Conservation (phyloP, 2,329 filamentous ascomycete species). For the Biscogniauxia sp. region DNA sequence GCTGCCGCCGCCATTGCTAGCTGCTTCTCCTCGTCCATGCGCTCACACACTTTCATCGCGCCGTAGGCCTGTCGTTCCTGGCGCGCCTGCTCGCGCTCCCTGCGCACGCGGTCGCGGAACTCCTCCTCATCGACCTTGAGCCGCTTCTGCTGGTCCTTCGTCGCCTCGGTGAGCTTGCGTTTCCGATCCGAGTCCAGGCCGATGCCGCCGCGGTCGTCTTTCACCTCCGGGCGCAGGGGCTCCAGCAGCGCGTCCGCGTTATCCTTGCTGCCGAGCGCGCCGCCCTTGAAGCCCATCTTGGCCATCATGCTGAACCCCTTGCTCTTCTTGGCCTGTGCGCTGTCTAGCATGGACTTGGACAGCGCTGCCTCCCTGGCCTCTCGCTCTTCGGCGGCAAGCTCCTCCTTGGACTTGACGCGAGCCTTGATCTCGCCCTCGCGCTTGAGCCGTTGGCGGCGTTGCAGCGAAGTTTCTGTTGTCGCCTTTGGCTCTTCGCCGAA, state of each 20-base stretch:
- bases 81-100: constrained; percentile 66
- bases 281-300: constrained; percentile 87
- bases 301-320: constrained; percentile 97
- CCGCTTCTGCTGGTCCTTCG: constrained; percentile 57
- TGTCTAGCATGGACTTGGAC: constrained; percentile 65
- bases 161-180: constrained; percentile 66
- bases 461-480: constrained; percentile 55
- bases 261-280: constrained; percentile 65
- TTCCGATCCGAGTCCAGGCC: constrained; percentile 83
- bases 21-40: constrained; percentile 60
- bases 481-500: constrained; percentile 63
- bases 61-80: constrained; percentile 68
- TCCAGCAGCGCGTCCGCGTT: constrained; percentile 45
- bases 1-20: neutral
- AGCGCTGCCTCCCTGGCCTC: constrained; percentile 73
- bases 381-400: constrained; percentile 72
- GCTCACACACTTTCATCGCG: constrained; percentile 80
- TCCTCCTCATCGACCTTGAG: constrained; percentile 64
- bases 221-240: constrained; percentile 73
- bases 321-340: constrained; percentile 56
- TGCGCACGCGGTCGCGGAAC: constrained; percentile 69
- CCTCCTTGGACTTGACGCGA: constrained; percentile 74
- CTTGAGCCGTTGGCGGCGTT: constrained; percentile 51
- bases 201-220: constrained; percentile 79
- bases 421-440: constrained; percentile 67